Base-by-base conservation (phyloP, 495 filamentous ascomycete genomes). In the Parmelia sp. region DNA sequence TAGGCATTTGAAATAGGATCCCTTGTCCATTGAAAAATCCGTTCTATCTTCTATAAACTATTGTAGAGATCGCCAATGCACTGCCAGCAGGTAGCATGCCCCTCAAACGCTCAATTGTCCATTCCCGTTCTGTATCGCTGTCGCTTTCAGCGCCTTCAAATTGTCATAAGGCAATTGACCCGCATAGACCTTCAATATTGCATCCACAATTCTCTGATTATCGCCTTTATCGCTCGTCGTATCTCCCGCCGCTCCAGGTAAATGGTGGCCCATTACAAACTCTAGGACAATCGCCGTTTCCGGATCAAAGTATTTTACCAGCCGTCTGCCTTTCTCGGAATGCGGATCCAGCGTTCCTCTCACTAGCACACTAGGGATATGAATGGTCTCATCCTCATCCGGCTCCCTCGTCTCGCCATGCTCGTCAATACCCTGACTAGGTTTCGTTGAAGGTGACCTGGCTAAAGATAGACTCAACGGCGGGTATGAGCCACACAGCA, bases 281-380 rank as follows among this genome's bases (percentile, higher is more conserved):
- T 70, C 69, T 51, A 71, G 31, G 29, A 61, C 33, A n/a, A 47
- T 57, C 42, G 65, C 62, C 17, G 25, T 71, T 35, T 69, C 58
- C 23, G 15, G 17, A 44, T 71, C 71, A 65, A 71, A 75, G 66
- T 65, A 68, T 25, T 65, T 59, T 29, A 44, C 66, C 42, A 76
- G 47, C 35, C 65, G 56, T 29, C 68, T 66, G n/a, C 69, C 61
- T 35, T 69, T 68, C 23, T 73, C 68, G 31, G 59, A 27, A 58
- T 67, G 71, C 47, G 69, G 73, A 69, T 76, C 74, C 58, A 68
- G 31, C 15, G 19, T 58, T 0, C 74, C 74, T 42, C 71, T 36
- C n/a, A 76, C 68, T 65, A 74, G 73, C 36, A 75, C 51, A 36
- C 58, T 72, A 0, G 74, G 74, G 21, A 72, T 58, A 19, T 25